A percentile compares a stretch with the other conserved stretches of the same genome.
Conservation (phyloP, 495 filamentous ascomycete genomes). For the Hypoxylon fragiforme region DNA sequence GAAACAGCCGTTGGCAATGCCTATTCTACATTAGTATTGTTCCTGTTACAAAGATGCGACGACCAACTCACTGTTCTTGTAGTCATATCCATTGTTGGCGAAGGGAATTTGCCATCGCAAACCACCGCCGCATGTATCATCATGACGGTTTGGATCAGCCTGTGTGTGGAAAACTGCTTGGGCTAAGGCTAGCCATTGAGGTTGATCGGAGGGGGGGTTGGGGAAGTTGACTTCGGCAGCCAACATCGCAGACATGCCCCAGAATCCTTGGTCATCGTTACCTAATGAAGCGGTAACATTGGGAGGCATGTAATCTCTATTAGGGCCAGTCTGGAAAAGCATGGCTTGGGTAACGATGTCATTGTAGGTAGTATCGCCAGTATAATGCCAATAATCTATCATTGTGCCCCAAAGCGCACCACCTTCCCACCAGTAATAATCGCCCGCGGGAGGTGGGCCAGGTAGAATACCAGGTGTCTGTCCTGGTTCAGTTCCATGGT, state of each 20-base stretch:
- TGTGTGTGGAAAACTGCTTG: slow-evolving; percentile 79
- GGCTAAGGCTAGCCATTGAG: slow-evolving; percentile 74
- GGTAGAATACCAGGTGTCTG: slow-evolving; percentile 68
- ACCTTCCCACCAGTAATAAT: slow-evolving; percentile 63
- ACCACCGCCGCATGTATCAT: slow-evolving; percentile 67
- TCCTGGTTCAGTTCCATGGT: slow-evolving; percentile 59
- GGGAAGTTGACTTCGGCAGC: slow-evolving; percentile 76
- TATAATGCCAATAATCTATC: slow-evolving; percentile 73
- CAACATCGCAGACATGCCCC: slow-evolving; percentile 76
- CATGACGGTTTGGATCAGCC: slow-evolving; percentile 63
- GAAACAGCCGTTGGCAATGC: slow-evolving; percentile 74
- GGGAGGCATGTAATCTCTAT: slow-evolving; percentile 64
- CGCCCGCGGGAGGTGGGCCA: slow-evolving; percentile 52
- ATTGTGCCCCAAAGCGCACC: slow-evolving; percentile 59
- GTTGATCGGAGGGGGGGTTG: slow-evolving; percentile 57
- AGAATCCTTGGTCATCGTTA: slow-evolving; percentile 85
- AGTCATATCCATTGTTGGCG: slow-evolving; percentile 76
- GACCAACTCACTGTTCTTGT: slow-evolving; percentile 74
- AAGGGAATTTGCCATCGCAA: slow-evolving; percentile 80
- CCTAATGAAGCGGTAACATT: slow-evolving; percentile 76
- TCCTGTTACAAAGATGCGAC: not conserved
- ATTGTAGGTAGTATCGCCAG: slow-evolving; percentile 68
- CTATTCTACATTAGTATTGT: slow-evolving; percentile 26
- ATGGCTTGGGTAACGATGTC: slow-evolving; percentile 59
- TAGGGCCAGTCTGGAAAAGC: slow-evolving; percentile 63